Evolutionary conservation across 148 eudicot genomes (phyloP).

Genomic region (Heliamphora exappendiculata): DNA sequence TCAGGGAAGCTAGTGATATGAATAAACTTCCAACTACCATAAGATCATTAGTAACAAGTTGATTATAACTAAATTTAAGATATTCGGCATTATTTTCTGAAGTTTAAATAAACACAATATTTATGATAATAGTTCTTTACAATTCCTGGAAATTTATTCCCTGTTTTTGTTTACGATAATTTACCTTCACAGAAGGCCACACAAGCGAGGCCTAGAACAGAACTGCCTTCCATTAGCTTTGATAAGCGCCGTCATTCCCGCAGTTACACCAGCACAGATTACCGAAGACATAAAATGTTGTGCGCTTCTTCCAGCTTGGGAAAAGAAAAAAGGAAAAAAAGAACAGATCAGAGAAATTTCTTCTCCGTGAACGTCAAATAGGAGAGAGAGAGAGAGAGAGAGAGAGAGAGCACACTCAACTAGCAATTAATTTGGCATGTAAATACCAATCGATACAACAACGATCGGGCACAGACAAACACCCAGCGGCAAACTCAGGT

Average conservation of each 20-base stretch:
- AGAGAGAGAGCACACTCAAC: no score
- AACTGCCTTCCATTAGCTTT: slow-evolving; percentile 84
- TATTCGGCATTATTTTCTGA: background rate
- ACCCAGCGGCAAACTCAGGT: no score
- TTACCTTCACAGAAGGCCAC: slow-evolving; percentile 53
- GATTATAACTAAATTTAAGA: no score
- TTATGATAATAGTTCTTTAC: background rate
- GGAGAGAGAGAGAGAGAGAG: background rate
- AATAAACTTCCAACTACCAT: no score
- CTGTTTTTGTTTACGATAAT: background rate
- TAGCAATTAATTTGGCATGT: background rate
- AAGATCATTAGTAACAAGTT: no score
- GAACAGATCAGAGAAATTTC: background rate
- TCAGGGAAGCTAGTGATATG: no score
- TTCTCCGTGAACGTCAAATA: background rate
- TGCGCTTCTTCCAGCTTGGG: slow-evolving; percentile 69
- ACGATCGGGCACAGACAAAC: no score
- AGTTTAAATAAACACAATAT: no score
- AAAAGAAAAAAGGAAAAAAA: background rate
- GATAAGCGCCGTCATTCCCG: slow-evolving; percentile 70
- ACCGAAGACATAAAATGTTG: slow-evolving; percentile 49
- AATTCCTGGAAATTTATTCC: background rate
- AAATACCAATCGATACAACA: no score
- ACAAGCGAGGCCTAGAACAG: slow-evolving; percentile 89
- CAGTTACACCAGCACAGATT: slow-evolving; percentile 73